Evolutionary conservation across 2,329 filamentous ascomycete genomes (phyloP), one percentile per base, ranked within the genome.

Genomic region (Fusarium fujikuroi): DNA sequence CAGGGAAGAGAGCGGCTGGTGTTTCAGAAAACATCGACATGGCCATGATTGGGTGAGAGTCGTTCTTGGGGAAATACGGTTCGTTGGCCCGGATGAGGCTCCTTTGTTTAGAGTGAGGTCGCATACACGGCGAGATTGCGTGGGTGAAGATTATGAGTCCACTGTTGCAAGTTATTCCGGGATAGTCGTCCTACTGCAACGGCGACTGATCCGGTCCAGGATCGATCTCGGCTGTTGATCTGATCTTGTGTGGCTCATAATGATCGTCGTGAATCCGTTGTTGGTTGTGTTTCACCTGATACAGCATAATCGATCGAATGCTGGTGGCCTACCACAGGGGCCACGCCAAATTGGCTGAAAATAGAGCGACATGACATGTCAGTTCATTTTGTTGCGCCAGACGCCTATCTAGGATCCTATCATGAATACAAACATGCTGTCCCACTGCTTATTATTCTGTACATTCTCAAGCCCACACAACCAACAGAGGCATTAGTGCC

Each of bases 381-480:
- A 77, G 75, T 81, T 81, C 75, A 77, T 81, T 82, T 82, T 82
- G 73, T 81, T 82, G 78, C 82, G 81, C 83, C 83, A 70, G 67
- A 83, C 84, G 82, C 84, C 83, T 79, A 82, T 83, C 81, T 83
- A 82, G 68, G 77, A 78, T 76, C 75, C 75, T 77, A 79, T 79
- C 77, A 78, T 80, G 72, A 75, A 80, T 78, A 75, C 77, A 79
- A 77, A 75, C 78, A 78, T 75, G 68, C 61, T 77, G 63, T 65
- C 65, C 76, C 67, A 67, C 73, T 71, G 44, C 54, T 73, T 70
- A 70, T 73, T 70, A 73, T 73, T 72, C 66, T 64, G 67, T 74
- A 72, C 72, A 73, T 69, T 70, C 67, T 72, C 67, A 58, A 57
- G 61, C 62, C 66, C 60, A 10, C 54, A 49, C 40, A 32, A 46